Evolutionary conservation across 352 stramenopile genomes (phyloP), one percentile per base, ranked within the genome.

Genomic region (Phytopythium vexans): DNA sequence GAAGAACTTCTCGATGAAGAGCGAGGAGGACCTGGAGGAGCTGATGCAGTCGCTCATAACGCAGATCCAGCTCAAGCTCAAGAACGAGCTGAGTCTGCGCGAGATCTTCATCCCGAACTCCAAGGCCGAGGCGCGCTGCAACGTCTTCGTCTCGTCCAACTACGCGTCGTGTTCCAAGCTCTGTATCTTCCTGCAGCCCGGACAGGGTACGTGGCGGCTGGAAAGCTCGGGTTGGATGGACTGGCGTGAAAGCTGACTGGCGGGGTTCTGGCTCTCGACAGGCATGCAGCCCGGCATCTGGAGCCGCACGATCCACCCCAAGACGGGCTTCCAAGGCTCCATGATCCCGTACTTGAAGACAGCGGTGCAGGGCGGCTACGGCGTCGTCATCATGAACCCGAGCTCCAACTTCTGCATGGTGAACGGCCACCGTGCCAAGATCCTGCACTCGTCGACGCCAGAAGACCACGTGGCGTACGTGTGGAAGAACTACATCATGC

Each of bases 291-390:
- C 81, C 3, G 84, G 77, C 5, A 87, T 90, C 64, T 89, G 77
- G 77, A 88, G 69, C 50, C 68, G 75, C 35, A 73, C 67, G 16
- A 83, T 91, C 66, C 76, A 92, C 58, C 75, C 70, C 8, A 89
- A 90, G 57, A 87, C 75, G n/a, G 79, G 81, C 6, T 92, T 92
- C 52, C 77, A 92, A 46, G 83, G 82, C 45, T 93, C 83, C 33
- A 93, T 95, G 82, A 86, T 95, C 50, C 86, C 86, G 50, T 94
- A 95, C 56, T 62, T 93, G 31, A 91, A 93, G 61, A 92, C 84
- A 0, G 86, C 86, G 16, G 86, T 92, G 44, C 82, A 95, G 53
- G 82, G 82, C 38, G 84, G 84, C 49, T 92, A 92, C 49, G 79
- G 78, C 11, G 82, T 95, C 6, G 74, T 94, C 36, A 66, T 95